A percentile compares a stretch with the other conserved stretches of the same genome.
Conservation (phyloP, 2,329 filamentous ascomycete species). For the Colletotrichum ledebouriae region DNA sequence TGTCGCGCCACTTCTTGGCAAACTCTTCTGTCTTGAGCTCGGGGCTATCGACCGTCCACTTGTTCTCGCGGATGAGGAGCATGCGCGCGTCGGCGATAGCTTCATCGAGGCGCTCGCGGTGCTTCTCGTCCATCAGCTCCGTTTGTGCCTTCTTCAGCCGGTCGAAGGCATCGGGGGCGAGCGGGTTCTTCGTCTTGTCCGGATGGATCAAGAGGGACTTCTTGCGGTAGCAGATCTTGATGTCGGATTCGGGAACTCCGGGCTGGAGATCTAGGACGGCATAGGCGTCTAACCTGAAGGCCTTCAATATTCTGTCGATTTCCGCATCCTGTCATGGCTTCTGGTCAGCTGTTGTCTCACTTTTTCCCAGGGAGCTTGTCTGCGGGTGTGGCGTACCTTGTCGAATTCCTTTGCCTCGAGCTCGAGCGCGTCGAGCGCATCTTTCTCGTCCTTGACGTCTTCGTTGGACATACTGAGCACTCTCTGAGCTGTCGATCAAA, state of each 20-base stretch:
- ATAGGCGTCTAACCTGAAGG: conserved; percentile 86
- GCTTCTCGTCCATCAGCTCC: conserved; percentile 93
- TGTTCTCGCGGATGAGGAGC: conserved; percentile 93
- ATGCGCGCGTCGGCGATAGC: conserved; percentile 96
- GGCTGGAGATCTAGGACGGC: conserved; percentile 96
- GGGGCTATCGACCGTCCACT: conserved; percentile 89
- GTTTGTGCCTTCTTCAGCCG: conserved; percentile 95
- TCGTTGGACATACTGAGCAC: conserved; percentile 54
- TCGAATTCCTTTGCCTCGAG: conserved; percentile 90
- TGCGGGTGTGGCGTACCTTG: conserved; percentile 69
- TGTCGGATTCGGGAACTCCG: conserved; percentile 94
- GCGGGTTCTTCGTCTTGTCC: conserved; percentile 94
- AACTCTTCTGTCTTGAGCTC: conserved; percentile 90
- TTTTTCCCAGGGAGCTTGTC: neutral
- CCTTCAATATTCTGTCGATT: conserved; percentile 92
- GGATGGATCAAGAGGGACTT: conserved; percentile 99
- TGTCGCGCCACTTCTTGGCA: conserved; percentile 87
- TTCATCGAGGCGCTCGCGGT: conserved; percentile 88
- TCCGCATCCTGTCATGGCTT: conserved; percentile 79
- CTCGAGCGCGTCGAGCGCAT: conserved; percentile 85
- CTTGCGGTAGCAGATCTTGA: conserved; percentile 93
- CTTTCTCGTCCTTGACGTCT: conserved; percentile 70
- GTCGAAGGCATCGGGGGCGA: conserved; percentile 95
- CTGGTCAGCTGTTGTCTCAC: neutral
- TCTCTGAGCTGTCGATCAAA: neutral